phyloP scores from a whole-genome alignment of 208 protist species.

The Phytomonas serpens region DNA sequence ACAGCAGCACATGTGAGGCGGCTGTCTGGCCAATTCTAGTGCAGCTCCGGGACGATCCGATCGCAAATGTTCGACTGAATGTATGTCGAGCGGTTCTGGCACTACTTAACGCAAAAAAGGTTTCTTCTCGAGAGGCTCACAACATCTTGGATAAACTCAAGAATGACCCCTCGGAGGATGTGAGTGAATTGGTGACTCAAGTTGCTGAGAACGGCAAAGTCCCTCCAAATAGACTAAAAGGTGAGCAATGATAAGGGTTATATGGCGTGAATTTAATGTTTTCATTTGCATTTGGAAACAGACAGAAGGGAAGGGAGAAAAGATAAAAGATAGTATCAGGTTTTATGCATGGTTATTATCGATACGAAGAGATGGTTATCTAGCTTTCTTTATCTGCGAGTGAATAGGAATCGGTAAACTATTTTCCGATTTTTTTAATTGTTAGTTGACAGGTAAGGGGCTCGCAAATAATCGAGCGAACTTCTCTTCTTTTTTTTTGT shows the following conservation, averaged over 20 bases:
- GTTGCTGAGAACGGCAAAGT: background rate
- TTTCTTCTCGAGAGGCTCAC: constrained; percentile 36
- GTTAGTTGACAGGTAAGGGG: background rate
- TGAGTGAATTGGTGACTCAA: constrained; percentile 33
- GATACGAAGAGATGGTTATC: background rate
- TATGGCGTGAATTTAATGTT: background rate
- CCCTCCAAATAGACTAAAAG: background rate
- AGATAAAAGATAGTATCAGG: background rate
- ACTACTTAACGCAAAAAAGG: constrained; percentile 34
- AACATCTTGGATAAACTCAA: constrained; percentile 42
- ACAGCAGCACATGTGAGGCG: constrained; percentile 32
- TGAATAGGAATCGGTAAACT: background rate
- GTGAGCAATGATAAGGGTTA: background rate
- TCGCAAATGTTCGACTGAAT: constrained; percentile 82
- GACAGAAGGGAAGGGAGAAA: background rate
- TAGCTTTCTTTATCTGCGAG: background rate
- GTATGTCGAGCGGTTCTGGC: constrained; percentile 55
- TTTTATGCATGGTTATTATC: background rate
- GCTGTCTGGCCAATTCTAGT: constrained; percentile 59
- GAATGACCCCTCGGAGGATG: constrained; percentile 57
- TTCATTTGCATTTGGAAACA: background rate
- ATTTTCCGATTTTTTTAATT: background rate
- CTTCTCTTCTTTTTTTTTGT: background rate
- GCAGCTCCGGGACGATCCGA: constrained; percentile 46
- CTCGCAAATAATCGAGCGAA: background rate